Base-by-base conservation (phyloP, 2,329 filamentous ascomycete species). In the Exophiala spinifera region DNA sequence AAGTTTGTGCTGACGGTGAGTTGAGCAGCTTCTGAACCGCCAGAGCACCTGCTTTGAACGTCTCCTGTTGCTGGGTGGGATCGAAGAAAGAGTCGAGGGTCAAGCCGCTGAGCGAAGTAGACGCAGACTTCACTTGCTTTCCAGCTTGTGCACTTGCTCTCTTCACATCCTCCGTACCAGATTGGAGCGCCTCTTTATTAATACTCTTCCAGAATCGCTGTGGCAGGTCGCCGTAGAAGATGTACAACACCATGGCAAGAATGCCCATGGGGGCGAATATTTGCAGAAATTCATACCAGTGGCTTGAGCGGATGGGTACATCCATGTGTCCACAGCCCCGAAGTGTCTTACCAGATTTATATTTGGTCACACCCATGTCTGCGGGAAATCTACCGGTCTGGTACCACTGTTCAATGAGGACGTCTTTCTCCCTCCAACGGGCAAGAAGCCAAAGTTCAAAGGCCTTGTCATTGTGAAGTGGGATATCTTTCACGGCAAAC, bases 371-470 rank as follows among this genome's bases (percentile, higher is more conserved):
- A 49, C 79, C 74, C 1, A 79, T 76, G 62, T 85, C 84, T 3
- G 81, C 75, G 0, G 90, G 90, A 64, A 95, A 91, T 8, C 83
- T 80, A 3, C 85, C 88, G 11, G 84, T 88, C 1, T 75, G 75
- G 43, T 84, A 70, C 66, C 89, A 95, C 61, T 88, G 81, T 66
- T 95, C 89, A 66, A 95, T 82, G 51, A 95, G 77, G 21, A 83
- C 82, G 64, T 95, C 90, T 70, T 95, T 95, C 68, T 92, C 88
- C 55, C 86, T 82, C 90, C 90, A 95, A 34, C 89, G 79, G 56
- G 89, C 84, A 17, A 84, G 79, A 23, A 95, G 77, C 90, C 90
- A 95, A 4, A 78, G 64, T 44, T 91, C 88, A 64, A 95, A 95
- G 3, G 78, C 74, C 40, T 85, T 79, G 7, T 78, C 75, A 62